A percentile compares a stretch with the other conserved stretches of the same genome.
Evolutionary conservation across 1,284 basidiomycete species (phyloP).

Genomic region (Leccinum insolens): DNA sequence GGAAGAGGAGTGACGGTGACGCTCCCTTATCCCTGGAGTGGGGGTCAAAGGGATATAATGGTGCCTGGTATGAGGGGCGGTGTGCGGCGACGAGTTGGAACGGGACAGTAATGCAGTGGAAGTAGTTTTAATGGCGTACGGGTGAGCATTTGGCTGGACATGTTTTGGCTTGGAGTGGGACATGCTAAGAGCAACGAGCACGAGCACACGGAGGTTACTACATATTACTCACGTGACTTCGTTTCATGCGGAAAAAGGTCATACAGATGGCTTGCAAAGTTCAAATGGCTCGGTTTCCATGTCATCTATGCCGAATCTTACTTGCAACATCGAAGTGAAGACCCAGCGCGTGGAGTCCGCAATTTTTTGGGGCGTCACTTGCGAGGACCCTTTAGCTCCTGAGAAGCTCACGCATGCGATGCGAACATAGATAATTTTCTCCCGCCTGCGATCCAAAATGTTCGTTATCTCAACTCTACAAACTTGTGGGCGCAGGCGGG

Average conservation of each 20-base stretch:
- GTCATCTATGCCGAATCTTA: slow-evolving; percentile 93
- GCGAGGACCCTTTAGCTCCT: slow-evolving; percentile 73
- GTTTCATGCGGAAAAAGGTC: slow-evolving; percentile 92
- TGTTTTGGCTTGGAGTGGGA: not conserved
- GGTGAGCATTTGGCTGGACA: slow-evolving; percentile 36
- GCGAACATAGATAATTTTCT: slow-evolving; percentile 96
- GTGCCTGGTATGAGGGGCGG: slow-evolving; percentile 27
- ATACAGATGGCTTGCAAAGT: slow-evolving; percentile 95
- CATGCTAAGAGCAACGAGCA: not conserved
- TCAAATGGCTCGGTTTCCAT: slow-evolving; percentile 92
- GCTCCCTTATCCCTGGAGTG: not conserved
- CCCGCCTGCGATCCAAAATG: slow-evolving; percentile 79
- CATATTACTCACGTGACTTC: not conserved
- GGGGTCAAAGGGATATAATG: slow-evolving; percentile 33
- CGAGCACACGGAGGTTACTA: not conserved
- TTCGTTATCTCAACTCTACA: slow-evolving; percentile 88
- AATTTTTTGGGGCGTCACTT: slow-evolving; percentile 91
- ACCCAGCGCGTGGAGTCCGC: slow-evolving; percentile 94
- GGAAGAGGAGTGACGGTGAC: slow-evolving; percentile 33
- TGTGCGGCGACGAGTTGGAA: slow-evolving; percentile 37
- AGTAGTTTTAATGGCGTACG: slow-evolving; percentile 42
- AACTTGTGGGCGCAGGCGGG: slow-evolving; percentile 39
- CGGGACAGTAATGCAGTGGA: slow-evolving; percentile 41
- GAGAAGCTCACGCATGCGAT: slow-evolving; percentile 69
- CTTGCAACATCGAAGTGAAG: slow-evolving; percentile 92